These are phyloP conservation scores for Candida labiduridarum DNA, from an alignment of 1,139 yeast species.

Conservation along the genomic window DNA sequence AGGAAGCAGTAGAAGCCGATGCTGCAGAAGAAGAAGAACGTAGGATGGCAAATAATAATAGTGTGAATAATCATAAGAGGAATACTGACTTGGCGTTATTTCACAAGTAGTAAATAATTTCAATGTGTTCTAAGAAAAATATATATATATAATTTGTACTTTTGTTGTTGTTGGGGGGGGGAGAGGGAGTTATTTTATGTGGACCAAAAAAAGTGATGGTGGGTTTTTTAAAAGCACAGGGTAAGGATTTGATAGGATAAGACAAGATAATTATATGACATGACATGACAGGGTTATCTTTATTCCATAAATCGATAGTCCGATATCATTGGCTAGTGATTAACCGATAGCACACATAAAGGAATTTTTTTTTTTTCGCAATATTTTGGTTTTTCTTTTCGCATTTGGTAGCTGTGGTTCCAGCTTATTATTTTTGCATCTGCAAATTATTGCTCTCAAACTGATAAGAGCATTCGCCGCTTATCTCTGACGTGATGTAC, in stretches of 20 bases:
- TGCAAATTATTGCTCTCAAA: slow-evolving; percentile 5
- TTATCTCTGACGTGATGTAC: background rate
- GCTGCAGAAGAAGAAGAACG: background rate
- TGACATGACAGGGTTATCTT: too few species aligned
- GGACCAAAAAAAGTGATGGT: too few species aligned
- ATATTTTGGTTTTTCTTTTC: too few species aligned
- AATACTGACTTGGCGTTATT: background rate
- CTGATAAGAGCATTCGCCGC: slow-evolving; percentile 1
- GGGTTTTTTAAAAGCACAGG: too few species aligned
- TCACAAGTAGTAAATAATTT: background rate
- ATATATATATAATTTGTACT: background rate
- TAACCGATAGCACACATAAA: too few species aligned
- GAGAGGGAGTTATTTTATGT: too few species aligned
- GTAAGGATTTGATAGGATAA: too few species aligned
- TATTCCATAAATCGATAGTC: too few species aligned
- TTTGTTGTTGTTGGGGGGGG: too few species aligned
- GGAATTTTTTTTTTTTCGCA: too few species aligned
- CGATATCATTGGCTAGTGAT: too few species aligned
- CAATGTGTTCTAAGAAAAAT: background rate
- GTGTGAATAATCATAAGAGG: background rate
- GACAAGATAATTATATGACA: too few species aligned
- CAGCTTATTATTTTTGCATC: background rate
- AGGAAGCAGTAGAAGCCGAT: background rate
- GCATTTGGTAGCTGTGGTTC: background rate
- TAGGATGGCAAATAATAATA: background rate